These are phyloP conservation scores for Pythium rhizo-oryzae DNA, from an alignment of 352 stramenopile genomes.

Conservation along the genomic window DNA sequence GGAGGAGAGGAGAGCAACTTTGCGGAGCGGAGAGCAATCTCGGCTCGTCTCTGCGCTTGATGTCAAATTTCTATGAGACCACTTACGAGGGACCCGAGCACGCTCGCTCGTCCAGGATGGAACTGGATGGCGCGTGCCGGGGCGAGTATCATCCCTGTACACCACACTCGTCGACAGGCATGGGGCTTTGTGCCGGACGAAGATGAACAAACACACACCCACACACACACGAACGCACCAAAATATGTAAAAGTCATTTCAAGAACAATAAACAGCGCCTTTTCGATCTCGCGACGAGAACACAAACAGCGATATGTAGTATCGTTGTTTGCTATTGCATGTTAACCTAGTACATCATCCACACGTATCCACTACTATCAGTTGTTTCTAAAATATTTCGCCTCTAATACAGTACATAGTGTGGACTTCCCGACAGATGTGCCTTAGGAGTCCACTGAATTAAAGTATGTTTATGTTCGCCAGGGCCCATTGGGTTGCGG, in stretches of 20 bases:
- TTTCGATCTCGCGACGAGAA: not conserved
- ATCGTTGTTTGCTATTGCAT: too few relatives aligned
- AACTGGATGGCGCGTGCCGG: constrained; percentile 16
- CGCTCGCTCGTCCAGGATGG: constrained; percentile 4
- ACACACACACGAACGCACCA: too few relatives aligned
- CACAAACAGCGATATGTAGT: too few relatives aligned
- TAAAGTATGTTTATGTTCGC: too few relatives aligned
- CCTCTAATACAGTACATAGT: too few relatives aligned
- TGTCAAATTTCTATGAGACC: constrained; percentile 1
- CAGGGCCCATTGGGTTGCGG: too few relatives aligned
- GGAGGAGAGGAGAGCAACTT: not conserved
- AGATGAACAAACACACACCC: too few relatives aligned
- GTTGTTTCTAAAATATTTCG: too few relatives aligned
- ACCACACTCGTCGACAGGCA: not conserved
- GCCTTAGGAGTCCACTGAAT: too few relatives aligned
- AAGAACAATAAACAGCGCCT: not conserved
- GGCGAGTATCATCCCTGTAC: not conserved
- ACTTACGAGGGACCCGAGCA: not conserved
- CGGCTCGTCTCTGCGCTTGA: not conserved
- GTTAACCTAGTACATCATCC: too few relatives aligned
- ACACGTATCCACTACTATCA: too few relatives aligned
- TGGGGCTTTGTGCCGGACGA: not conserved
- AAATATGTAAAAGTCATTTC: constrained; percentile 13
- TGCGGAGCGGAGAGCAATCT: not conserved
- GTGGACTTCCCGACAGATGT: too few relatives aligned